Base-by-base conservation (phyloP, 2,329 filamentous ascomycete species). In the Phialophora chinensis region DNA sequence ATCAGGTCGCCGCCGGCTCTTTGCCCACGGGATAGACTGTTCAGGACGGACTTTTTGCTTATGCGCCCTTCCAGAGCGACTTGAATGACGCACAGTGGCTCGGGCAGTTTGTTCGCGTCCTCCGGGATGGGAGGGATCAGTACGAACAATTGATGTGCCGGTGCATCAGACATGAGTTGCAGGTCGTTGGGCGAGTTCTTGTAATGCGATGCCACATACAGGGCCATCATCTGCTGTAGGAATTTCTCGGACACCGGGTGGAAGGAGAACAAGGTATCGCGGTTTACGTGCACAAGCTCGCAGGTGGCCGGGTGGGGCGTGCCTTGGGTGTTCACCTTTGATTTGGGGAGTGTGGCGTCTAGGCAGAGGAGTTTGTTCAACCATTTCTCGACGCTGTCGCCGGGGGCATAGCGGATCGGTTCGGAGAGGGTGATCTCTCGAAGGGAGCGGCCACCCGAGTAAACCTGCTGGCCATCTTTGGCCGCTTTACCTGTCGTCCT, bases 151-250 rank as follows among this genome's bases (percentile, higher is more conserved):
- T 98, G 93, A 79, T 99, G 95, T 0, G 95, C 94, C 1, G 95
- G 95, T 0, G 95, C 95, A 79, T 99, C 95, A 68, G 92, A 97
- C 92, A 99, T 96, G 65, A 99, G 86, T 77, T 98, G 95, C n/a
- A 99, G 85, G 74, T 99, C 95, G 74, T 99, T 96, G 0, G 95
- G 95, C 0, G 93, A 92, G 80, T 99, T 99, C 80, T 98, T 98
- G 84, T 99, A 97, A 79, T 97, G 93, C 73, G 92, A 96, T 31
- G 95, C 93, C 31, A 99, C 96, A 74, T 98, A 99, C 1, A 99
- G 86, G 0, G 93, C 93, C 80, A 99, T 94, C 92, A 99, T 97
- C 74, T 97, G 93, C 77, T 99, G 95, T 63, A 99, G 81, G 80
- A 99, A 98, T 75, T 93, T 95, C 78, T 99, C 95, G 2, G 95